These are phyloP conservation scores for Aspergillus fijiensis DNA, from an alignment of 2,329 filamentous ascomycete species.

Conservation along the genomic window DNA sequence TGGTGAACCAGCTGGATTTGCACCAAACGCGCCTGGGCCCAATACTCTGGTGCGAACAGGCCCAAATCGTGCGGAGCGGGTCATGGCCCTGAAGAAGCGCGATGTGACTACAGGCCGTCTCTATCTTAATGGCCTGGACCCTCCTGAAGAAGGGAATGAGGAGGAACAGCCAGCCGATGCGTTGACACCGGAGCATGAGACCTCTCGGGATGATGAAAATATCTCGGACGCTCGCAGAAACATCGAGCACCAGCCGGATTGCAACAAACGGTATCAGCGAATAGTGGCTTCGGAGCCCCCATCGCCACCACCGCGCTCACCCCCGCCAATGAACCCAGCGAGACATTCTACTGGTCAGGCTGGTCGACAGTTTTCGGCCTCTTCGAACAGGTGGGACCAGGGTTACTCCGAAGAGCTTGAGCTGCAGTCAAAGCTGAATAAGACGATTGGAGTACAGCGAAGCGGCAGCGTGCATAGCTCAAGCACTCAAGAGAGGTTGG, in stretches of 20 bases:
- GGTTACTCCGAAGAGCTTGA: conserved; percentile 14
- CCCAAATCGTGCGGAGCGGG: conserved; percentile 24
- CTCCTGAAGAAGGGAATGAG: background rate
- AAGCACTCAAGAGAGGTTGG: conserved; percentile 22
- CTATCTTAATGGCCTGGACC: conserved; percentile 14
- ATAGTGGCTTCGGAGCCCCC: conserved; percentile 25
- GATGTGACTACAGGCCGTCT: conserved; percentile 28
- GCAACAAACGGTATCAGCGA: conserved; percentile 14
- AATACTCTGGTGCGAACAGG: conserved; percentile 16
- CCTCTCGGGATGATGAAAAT: background rate
- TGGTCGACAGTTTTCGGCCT: conserved; percentile 20
- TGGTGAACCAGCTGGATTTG: background rate
- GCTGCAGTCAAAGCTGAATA: conserved; percentile 12
- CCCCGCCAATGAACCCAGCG: conserved; percentile 24
- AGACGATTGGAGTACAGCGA: conserved; percentile 20
- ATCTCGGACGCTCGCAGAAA: background rate
- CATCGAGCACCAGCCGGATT: conserved; percentile 12
- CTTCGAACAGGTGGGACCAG: conserved; percentile 9
- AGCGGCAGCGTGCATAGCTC: conserved; percentile 26
- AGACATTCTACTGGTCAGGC: conserved; percentile 13
- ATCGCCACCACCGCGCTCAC: conserved; percentile 28
- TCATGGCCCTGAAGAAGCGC: conserved; percentile 29
- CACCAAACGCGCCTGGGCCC: conserved; percentile 5
- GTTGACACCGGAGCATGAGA: background rate
- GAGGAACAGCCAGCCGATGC: background rate